Conservation (phyloP, 2,329 filamentous ascomycete genomes). For the Geosmithia putterillii region DNA sequence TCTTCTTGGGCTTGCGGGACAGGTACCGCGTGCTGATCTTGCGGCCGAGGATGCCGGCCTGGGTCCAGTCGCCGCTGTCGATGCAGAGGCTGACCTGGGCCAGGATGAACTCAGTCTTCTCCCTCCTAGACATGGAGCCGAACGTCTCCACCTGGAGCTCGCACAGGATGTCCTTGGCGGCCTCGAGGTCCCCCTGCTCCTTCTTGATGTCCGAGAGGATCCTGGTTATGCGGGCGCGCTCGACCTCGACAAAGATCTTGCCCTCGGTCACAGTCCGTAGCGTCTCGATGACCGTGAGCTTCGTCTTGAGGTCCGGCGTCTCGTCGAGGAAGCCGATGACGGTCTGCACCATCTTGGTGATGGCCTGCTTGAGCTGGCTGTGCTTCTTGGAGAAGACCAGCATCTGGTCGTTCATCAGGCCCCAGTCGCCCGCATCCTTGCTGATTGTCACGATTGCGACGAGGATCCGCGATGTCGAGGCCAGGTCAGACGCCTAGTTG, state of each 20-base stretch:
- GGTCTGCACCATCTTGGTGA: constrained; percentile 96
- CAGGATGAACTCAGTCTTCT: constrained; percentile 98
- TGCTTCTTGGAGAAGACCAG: constrained; percentile 97
- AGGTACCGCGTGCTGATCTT: constrained; percentile 97
- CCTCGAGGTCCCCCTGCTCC: constrained; percentile 79
- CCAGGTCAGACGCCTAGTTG: constrained; percentile 80
- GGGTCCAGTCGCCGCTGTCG: constrained; percentile 89
- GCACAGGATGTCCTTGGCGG: constrained; percentile 85
- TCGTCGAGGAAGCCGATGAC: constrained; percentile 87
- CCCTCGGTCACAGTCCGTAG: constrained; percentile 93
- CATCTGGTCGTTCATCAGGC: constrained; percentile 90
- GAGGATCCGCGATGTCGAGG: constrained; percentile 83
- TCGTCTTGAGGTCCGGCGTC: constrained; percentile 74
- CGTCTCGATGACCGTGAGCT: constrained; percentile 89
- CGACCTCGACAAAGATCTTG: constrained; percentile 99
- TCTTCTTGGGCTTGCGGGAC: constrained; percentile 81
- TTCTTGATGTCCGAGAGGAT: constrained; percentile 98
- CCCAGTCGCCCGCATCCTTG: constrained; percentile 89
- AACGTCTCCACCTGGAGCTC: constrained; percentile 98
- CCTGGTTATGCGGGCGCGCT: constrained; percentile 87
- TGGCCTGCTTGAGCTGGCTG: constrained; percentile 97
- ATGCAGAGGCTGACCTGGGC: constrained; percentile 93
- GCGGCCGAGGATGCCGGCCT: constrained; percentile 82
- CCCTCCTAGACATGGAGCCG: constrained; percentile 89
- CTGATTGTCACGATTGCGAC: constrained; percentile 85